phyloP scores from a whole-genome alignment of 2,329 filamentous ascomycete species.

The Elsinoe ampelina region DNA sequence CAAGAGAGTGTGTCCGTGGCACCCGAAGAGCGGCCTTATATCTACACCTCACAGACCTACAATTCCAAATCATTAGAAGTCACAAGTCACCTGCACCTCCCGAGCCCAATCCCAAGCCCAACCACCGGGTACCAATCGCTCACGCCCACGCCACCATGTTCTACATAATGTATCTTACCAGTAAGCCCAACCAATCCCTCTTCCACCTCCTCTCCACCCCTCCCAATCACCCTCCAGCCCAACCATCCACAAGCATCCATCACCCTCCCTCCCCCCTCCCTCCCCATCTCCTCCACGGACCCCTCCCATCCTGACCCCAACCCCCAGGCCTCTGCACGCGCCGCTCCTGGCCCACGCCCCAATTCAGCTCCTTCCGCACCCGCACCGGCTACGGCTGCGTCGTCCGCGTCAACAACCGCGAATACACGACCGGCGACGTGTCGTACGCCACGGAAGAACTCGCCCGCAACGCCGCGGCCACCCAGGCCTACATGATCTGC shows the following conservation, averaged over 20 bases:
- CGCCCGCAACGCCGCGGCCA: constrained; percentile 87
- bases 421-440: constrained; percentile 78
- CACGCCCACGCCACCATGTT: constrained; percentile 19
- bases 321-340: constrained; percentile 77
- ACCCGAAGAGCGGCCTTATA: constrained; percentile 4
- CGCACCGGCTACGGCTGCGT: constrained; percentile 74
- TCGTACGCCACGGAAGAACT: constrained; percentile 72
- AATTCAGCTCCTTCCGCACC: constrained; percentile 73
- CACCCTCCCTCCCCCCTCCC: neutral
- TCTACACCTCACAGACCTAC: neutral
- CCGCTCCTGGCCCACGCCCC: constrained; percentile 84
- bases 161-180: constrained; percentile 47
- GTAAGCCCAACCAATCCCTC: constrained; percentile 29
- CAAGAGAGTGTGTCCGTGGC: constrained; percentile 1
- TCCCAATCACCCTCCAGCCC: neutral
- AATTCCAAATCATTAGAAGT: constrained; percentile 10
- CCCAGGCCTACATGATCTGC: constrained; percentile 95
- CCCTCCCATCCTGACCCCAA: neutral
- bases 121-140: neutral
- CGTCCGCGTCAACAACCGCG: constrained; percentile 89
- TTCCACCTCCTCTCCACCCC: neutral
- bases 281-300: too few relatives aligned
- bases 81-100: neutral
- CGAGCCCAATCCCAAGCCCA: neutral
- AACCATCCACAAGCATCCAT: neutral